Evolutionary conservation across 73 alveolate genomes (phyloP).

Genomic region (Tetrahymena elliotti): DNA sequence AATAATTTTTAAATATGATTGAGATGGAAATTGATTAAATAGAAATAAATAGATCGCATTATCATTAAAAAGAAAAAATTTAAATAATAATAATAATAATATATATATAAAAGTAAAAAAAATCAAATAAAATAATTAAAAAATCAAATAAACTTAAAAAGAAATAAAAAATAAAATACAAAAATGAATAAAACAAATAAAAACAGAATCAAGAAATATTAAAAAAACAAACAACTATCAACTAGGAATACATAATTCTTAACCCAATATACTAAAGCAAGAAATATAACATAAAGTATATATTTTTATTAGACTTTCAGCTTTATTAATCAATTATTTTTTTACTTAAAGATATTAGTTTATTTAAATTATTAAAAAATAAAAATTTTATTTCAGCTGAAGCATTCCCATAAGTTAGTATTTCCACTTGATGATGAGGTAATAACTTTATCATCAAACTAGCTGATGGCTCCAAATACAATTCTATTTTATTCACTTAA

Average conservation of each 20-base stretch:
- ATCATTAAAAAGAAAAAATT: not conserved
- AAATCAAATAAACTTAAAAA: not conserved
- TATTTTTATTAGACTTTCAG: too few species aligned
- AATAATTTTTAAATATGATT: not conserved
- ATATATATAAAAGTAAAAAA: not conserved
- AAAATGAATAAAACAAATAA: not conserved
- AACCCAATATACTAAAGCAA: too few species aligned
- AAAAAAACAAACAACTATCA: too few species aligned
- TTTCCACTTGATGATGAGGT: not conserved
- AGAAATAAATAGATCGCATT: not conserved
- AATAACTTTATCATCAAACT: not conserved
- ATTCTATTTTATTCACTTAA: not conserved
- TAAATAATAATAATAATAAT: not conserved
- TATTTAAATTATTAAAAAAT: too few species aligned
- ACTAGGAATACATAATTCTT: too few species aligned
- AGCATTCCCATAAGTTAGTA: not conserved
- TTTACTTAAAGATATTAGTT: too few species aligned
- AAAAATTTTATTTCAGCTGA: not conserved
- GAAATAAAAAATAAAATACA: not conserved
- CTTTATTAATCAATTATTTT: too few species aligned
- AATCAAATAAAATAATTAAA: not conserved
- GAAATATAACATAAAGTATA: too few species aligned
- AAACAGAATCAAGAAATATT: too few species aligned
- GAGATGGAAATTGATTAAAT: not conserved
- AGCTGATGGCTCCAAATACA: not conserved